These are phyloP conservation scores for Oxytropis ochrocephala DNA, from an alignment of 306 rosid genomes.

Conservation along the genomic window DNA sequence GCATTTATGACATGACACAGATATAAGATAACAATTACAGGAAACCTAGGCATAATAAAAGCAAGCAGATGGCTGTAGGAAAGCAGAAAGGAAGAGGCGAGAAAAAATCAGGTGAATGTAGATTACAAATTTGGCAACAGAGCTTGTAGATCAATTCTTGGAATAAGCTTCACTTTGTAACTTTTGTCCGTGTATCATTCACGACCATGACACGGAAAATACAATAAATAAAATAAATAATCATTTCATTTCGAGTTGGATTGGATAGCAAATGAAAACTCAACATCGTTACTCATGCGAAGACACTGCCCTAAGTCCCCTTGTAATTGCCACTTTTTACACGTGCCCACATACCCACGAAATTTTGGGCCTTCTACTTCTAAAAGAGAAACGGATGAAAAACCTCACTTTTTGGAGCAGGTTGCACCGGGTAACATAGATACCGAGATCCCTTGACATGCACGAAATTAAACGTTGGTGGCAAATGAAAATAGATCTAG, in stretches of 20 bases:
- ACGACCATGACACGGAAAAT: constrained; percentile 59
- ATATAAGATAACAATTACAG: neutral
- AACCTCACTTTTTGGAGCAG: constrained; percentile 69
- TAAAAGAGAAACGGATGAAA: constrained; percentile 53
- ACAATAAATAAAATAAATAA: constrained; percentile 18
- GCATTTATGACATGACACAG: neutral
- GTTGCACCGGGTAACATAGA: constrained; percentile 62
- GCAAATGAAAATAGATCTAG: neutral
- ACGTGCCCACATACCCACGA: constrained; percentile 82
- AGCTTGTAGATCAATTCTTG: constrained; percentile 80
- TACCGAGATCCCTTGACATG: constrained; percentile 76
- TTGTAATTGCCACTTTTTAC: constrained; percentile 86
- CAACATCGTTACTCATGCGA: constrained; percentile 6
- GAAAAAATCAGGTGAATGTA: neutral
- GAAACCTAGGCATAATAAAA: constrained; percentile 8
- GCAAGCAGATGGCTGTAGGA: neutral
- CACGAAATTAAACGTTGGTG: constrained; percentile 33
- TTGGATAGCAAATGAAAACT: constrained; percentile 1
- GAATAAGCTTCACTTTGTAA: constrained; percentile 81
- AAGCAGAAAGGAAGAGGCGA: neutral
- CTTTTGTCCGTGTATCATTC: constrained; percentile 51
- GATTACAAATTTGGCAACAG: constrained; percentile 87
- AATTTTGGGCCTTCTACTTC: constrained; percentile 46
- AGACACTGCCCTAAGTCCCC: constrained; percentile 87
- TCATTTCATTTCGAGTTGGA: neutral